phyloP scores from a whole-genome alignment of 345 rosid genomes.

The Brassica cretica region DNA sequence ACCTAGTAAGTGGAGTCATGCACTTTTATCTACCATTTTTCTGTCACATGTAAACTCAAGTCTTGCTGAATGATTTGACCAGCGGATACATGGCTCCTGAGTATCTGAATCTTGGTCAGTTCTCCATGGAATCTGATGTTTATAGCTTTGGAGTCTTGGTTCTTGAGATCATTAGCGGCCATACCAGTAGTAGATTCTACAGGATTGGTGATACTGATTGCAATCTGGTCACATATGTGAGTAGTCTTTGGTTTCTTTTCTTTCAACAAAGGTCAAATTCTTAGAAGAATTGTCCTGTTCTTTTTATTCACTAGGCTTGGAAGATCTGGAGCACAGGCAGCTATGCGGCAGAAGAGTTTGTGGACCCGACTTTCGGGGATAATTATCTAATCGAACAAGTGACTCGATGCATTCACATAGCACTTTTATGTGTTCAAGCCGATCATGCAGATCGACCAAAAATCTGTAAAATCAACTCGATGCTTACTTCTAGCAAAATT shows the following conservation, averaged over 20 bases:
- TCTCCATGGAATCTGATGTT: constrained; percentile 31
- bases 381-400: constrained; percentile 38
- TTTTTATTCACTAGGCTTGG: constrained; percentile 41
- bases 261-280: neutral
- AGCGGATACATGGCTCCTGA: constrained; percentile 42
- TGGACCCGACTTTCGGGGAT: constrained; percentile 34
- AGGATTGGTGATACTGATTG: neutral
- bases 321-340: constrained; percentile 42
- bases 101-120: constrained; percentile 32
- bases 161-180: constrained; percentile 39
- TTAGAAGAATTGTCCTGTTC: neutral
- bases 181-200: constrained; percentile 1
- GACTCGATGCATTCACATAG: constrained; percentile 49
- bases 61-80: neutral
- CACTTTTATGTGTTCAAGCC: constrained; percentile 50
- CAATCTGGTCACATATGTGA: constrained; percentile 36
- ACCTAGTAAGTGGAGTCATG: constrained; percentile 7
- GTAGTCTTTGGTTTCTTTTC: neutral
- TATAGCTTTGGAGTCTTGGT: constrained; percentile 23
- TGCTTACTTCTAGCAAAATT: constrained; percentile 37
- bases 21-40: neutral
- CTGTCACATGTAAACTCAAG: neutral
- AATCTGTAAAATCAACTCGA: constrained; percentile 36
- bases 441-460: constrained; percentile 41
- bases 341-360: constrained; percentile 31